Percentiles rank a stretch among this genome's conserved stretches.
Conservation (phyloP, 331 rosid genomes). For the Dryas integrifolia region DNA sequence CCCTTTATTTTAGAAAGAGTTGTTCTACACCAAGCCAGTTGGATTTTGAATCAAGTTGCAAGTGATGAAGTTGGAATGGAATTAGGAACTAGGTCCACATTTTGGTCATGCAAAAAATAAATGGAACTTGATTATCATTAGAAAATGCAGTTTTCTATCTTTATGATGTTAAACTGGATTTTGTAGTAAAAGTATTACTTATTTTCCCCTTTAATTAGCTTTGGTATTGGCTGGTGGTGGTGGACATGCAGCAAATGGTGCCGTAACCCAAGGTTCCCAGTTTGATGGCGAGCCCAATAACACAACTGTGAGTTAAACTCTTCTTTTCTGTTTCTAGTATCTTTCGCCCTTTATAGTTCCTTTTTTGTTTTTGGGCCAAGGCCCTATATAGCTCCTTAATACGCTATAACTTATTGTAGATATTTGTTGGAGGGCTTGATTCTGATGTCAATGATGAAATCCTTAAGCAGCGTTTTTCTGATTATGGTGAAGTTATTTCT, state of each 20-base stretch:
- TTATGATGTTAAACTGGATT: neutral
- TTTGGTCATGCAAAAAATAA: neutral
- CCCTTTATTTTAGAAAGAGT: neutral
- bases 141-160: neutral
- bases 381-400: slow-evolving; percentile 22
- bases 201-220: slow-evolving; percentile 32
- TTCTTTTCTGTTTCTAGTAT: slow-evolving; percentile 16
- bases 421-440: slow-evolving; percentile 98
- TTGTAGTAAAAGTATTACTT: slow-evolving; percentile 9
- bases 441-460: slow-evolving; percentile 88
- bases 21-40: slow-evolving; percentile 2
- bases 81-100: neutral
- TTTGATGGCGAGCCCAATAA: slow-evolving; percentile 73
- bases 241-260: slow-evolving; percentile 75
- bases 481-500: slow-evolving; percentile 86
- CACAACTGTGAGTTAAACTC: slow-evolving; percentile 73
- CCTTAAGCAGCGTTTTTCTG: slow-evolving; percentile 83
- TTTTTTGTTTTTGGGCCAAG: neutral
- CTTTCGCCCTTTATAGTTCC: slow-evolving; percentile 15
- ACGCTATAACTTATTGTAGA: slow-evolving; percentile 39
- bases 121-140: no score
- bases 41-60: neutral
- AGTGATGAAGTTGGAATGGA: neutral
- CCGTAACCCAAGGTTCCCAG: slow-evolving; percentile 68
- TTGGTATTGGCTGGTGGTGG: slow-evolving; percentile 91